Conservation (phyloP, 2,329 filamentous ascomycete species). For the Fusarium sp. region DNA sequence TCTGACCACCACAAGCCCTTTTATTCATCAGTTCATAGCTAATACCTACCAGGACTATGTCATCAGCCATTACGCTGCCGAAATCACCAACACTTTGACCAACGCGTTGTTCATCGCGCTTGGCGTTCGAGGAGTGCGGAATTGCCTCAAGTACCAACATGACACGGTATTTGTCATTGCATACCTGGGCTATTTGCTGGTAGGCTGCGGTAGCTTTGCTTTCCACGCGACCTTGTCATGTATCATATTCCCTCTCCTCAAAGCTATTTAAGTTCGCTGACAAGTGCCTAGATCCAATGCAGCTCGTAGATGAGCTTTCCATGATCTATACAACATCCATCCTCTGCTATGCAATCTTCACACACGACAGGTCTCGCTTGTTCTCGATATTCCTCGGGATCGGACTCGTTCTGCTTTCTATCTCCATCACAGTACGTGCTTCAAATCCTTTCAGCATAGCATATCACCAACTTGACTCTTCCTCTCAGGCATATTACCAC, state of each 20-base stretch:
- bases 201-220: background rate
- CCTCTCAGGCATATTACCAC: background rate
- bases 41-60: background rate
- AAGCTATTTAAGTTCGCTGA: fast-evolving
- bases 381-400: background rate
- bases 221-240: background rate
- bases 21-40: background rate
- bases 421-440: background rate
- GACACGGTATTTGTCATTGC: background rate
- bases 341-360: background rate
- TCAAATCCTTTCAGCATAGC: fast-evolving
- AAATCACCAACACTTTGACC: background rate
- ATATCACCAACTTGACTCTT: fast-evolving
- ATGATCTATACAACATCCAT: background rate
- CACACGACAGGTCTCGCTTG: background rate
- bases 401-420: background rate
- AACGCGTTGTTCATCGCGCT: background rate
- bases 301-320: background rate
- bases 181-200: background rate
- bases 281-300: background rate
- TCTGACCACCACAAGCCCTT: too few relatives aligned
- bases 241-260: fast-evolving
- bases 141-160: background rate
- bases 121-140: background rate
- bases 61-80: background rate